Percentiles rank a stretch among this genome's conserved stretches.
Evolutionary conservation across 768 basidiomycete species (phyloP).

Genomic region (Gloeophyllum trabeum): DNA sequence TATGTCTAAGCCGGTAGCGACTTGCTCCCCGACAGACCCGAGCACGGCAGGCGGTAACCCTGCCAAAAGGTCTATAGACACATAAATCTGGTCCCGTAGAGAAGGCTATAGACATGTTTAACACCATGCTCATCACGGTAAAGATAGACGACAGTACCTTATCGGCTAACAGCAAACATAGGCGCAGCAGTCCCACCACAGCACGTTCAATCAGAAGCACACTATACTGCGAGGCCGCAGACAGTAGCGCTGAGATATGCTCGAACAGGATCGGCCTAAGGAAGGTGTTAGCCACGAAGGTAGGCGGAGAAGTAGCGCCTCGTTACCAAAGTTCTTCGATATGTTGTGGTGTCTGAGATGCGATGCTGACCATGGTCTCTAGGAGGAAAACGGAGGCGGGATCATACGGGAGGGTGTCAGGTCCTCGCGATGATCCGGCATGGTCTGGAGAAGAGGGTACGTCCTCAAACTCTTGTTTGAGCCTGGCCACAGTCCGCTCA

Average conservation of each 20-base stretch:
- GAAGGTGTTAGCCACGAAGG: neutral
- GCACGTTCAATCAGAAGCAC: constrained; percentile 89
- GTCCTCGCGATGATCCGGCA: constrained; percentile 25
- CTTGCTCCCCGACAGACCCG: constrained; percentile 82
- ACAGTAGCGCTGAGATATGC: constrained; percentile 75
- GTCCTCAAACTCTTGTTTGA: constrained; percentile 64
- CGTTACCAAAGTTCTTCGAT: constrained; percentile 90
- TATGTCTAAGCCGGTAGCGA: constrained; percentile 70
- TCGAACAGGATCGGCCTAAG: constrained; percentile 90
- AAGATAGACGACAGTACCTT: constrained; percentile 38
- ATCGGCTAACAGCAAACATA: constrained; percentile 76
- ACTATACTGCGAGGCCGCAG: constrained; percentile 72
- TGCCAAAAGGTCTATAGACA: constrained; percentile 85
- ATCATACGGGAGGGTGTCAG: constrained; percentile 70
- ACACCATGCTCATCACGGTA: neutral
- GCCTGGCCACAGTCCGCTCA: constrained; percentile 71
- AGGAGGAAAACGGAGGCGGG: constrained; percentile 91
- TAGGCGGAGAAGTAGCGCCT: constrained; percentile 13
- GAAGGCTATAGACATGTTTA: constrained; percentile 37
- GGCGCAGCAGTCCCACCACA: constrained; percentile 75
- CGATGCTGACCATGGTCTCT: constrained; percentile 90
- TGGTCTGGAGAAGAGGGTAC: constrained; percentile 20
- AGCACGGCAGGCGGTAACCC: constrained; percentile 68
- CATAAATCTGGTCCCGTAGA: constrained; percentile 87
- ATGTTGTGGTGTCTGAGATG: constrained; percentile 61